Evolutionary conservation across 345 rosid species (phyloP).

Genomic region (Brassica rapa): DNA sequence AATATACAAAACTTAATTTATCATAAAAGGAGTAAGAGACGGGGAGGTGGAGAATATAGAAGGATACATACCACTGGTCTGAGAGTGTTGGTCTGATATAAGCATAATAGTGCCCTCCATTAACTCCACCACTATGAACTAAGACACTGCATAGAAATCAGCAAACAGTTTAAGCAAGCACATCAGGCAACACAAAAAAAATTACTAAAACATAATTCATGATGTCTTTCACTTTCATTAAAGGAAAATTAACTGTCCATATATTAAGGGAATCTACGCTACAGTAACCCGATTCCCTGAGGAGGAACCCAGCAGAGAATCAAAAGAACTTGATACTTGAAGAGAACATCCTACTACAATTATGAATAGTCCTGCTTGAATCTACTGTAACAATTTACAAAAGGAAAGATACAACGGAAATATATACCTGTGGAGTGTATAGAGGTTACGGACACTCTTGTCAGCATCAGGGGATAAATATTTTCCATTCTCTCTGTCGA

Average conservation of each 20-base stretch:
- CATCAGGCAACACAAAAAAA: neutral
- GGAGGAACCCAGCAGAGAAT: conserved; percentile 2
- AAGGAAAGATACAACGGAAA: conserved; percentile 10
- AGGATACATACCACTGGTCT: conserved; percentile 71
- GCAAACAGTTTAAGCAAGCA: conserved; percentile 20
- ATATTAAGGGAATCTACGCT: neutral
- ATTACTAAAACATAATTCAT: neutral
- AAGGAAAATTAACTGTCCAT: conserved; percentile 10
- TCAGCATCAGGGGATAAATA: neutral
- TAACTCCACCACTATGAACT: neutral
- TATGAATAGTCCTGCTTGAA: conserved; percentile 1
- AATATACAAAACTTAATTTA: neutral
- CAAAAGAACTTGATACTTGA: neutral
- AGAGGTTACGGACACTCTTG: neutral
- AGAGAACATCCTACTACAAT: neutral
- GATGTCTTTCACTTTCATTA: neutral
- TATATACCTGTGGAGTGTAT: neutral
- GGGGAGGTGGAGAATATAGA: neutral
- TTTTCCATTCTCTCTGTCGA: neutral
- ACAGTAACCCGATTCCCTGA: neutral
- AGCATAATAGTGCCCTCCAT: conserved; percentile 6
- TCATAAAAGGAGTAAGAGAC: neutral
- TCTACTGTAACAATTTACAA: conserved; percentile 4
- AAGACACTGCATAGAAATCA: conserved; percentile 31
- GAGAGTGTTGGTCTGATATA: conserved; percentile 84